These are phyloP conservation scores for Alternaria sp. DNA, from an alignment of 2,329 filamentous ascomycete genomes.

Conservation along the genomic window DNA sequence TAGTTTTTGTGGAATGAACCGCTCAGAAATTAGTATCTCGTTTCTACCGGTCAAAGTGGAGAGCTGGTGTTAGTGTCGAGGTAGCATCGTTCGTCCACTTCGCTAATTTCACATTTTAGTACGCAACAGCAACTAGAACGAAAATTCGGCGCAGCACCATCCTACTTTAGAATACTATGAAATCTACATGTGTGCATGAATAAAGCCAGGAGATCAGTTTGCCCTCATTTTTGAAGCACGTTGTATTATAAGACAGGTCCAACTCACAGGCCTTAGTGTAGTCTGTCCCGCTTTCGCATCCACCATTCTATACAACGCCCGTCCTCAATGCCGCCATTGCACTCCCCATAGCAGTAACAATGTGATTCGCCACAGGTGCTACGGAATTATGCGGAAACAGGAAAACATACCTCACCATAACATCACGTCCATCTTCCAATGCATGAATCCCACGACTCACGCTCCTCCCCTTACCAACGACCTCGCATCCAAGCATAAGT, in stretches of 20 bases:
- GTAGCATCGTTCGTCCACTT: neutral
- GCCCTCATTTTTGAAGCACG: neutral
- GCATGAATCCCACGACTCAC: conserved; percentile 37
- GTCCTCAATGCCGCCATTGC: conserved; percentile 30
- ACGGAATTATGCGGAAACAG: conserved; percentile 26
- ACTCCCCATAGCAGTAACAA: conserved; percentile 34
- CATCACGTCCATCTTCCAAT: conserved; percentile 34
- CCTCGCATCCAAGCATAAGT: conserved; percentile 43
- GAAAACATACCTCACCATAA: conserved; percentile 50
- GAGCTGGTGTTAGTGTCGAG: neutral
- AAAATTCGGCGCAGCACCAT: neutral
- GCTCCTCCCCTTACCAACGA: conserved; percentile 30
- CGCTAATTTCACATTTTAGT: neutral
- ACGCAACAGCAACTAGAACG: neutral
- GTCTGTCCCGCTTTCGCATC: neutral
- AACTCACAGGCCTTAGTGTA: too few species aligned
- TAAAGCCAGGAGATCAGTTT: neutral
- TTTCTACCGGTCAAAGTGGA: neutral
- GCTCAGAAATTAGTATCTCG: neutral
- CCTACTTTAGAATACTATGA: neutral
- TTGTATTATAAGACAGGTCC: neutral
- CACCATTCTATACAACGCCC: conserved; percentile 17
- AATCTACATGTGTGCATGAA: neutral
- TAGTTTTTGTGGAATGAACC: neutral
- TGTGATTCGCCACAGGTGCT: conserved; percentile 32